Percentiles rank a stretch among this genome's conserved stretches.
These are phyloP conservation scores for Aspergillus ochraceus DNA, from an alignment of 2,329 filamentous ascomycete species.

Conservation along the genomic window DNA sequence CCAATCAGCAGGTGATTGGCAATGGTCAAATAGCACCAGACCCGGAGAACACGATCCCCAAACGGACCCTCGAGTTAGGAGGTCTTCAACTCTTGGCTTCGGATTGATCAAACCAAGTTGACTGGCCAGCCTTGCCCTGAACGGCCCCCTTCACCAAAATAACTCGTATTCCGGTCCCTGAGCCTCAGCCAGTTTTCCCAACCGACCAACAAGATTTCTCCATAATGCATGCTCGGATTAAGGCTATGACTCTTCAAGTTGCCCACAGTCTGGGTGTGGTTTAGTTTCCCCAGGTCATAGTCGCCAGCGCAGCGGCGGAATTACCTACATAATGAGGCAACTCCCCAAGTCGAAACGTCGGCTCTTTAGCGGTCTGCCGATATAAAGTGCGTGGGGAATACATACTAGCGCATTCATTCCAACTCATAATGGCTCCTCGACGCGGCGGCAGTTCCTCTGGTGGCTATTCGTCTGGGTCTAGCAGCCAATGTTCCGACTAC, in stretches of 20 bases:
- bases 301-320: background rate
- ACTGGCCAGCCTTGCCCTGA: background rate
- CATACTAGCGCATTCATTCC: background rate
- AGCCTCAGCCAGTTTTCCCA: background rate
- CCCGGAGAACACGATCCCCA: background rate
- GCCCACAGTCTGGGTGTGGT: background rate
- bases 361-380: background rate
- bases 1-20: background rate
- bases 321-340: background rate
- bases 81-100: background rate
- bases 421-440: constrained; percentile 1
- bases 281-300: background rate
- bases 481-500: background rate
- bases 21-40: background rate
- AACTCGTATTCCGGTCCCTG: background rate
- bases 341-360: background rate
- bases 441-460: background rate
- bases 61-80: background rate
- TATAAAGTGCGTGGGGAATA: background rate
- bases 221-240: background rate
- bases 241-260: background rate
- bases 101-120: background rate
- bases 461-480: background rate
- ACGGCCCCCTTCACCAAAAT: background rate
- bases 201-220: background rate